Base-by-base conservation (phyloP, 805 yeast species). In the Candida stauntonica region DNA sequence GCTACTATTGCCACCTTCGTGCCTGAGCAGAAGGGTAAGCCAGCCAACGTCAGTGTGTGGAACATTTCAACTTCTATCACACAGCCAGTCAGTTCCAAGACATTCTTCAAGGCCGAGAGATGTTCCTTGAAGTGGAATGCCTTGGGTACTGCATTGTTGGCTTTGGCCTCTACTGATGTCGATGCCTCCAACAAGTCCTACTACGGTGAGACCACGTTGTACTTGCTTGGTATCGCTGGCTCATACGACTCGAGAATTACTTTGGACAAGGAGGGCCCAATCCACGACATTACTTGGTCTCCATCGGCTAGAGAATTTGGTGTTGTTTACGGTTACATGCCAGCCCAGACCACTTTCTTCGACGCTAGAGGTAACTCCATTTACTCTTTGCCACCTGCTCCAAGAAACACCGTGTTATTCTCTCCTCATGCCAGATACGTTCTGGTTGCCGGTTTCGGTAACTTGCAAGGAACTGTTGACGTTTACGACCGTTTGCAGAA, bases 291-390 rank as follows among this genome's bases (percentile, higher is more conserved):
- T 45, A 81, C 93, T 17, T 93, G 99, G 99, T 84, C 95, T 18
- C 96, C 98, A 42, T 79, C 88, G 36, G 86, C 96, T 15, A 76
- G 96, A 51, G 98, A 93, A 66, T 94, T 93, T 68, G 98, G 96
- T 44, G 99, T 93, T 31, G 87, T 86, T 39, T 89, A 89, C 58
- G 99, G 99, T 23, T 89, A 77, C 66, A 93, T 93, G 98, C 99
- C 99, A 3, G 86, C 96, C 20, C 82, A 84, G 55, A 89, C 97
- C 18, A 79, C 96, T 9, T 87, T 93, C 55, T 93, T 91, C 56
- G 98, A 93, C 64, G 78, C 95, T 19, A 78, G 97, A 55, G 99
- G 98, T 47, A 86, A 88, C 60, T 72, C 79, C 17, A 79, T 88
- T 48, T 85, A 82, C 60, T 75, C 87, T 2, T 72, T 93, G 54